These are phyloP conservation scores for Mimosa pudica DNA, from an alignment of 306 rosid genomes.

Conservation along the genomic window DNA sequence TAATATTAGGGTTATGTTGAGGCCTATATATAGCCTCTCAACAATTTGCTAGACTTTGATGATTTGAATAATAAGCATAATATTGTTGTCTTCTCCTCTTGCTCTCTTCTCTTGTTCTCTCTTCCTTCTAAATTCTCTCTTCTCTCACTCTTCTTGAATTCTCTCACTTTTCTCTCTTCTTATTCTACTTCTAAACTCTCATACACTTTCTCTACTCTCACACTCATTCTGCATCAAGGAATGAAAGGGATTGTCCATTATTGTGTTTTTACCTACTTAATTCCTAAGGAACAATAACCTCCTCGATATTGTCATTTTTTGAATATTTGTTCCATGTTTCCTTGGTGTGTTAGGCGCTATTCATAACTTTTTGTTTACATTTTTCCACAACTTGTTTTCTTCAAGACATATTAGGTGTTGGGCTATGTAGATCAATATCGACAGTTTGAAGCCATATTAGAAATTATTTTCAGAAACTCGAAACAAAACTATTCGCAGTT, in stretches of 20 bases:
- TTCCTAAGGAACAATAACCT: constrained; percentile 30
- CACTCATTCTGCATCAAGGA: too few species aligned
- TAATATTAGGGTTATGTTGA: too few species aligned
- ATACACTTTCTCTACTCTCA: too few species aligned
- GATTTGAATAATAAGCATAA: too few species aligned
- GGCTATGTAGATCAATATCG: background rate
- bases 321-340: constrained; percentile 30
- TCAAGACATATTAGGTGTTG: background rate
- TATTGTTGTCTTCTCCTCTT: too few species aligned
- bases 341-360: constrained; percentile 40
- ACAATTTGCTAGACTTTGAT: too few species aligned
- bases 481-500: background rate
- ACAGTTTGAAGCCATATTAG: constrained; percentile 15
- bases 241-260: constrained; percentile 43
- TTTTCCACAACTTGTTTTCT: constrained; percentile 24
- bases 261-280: constrained; percentile 34
- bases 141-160: too few species aligned
- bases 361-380: constrained; percentile 29
- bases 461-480: background rate
- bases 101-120: too few species aligned
- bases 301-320: constrained; percentile 30
- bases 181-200: too few species aligned
- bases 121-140: too few species aligned
- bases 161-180: too few species aligned
- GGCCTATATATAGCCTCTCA: too few species aligned